Base-by-base conservation (phyloP, 2,329 filamentous ascomycete genomes). In the Aulographum hederae region DNA sequence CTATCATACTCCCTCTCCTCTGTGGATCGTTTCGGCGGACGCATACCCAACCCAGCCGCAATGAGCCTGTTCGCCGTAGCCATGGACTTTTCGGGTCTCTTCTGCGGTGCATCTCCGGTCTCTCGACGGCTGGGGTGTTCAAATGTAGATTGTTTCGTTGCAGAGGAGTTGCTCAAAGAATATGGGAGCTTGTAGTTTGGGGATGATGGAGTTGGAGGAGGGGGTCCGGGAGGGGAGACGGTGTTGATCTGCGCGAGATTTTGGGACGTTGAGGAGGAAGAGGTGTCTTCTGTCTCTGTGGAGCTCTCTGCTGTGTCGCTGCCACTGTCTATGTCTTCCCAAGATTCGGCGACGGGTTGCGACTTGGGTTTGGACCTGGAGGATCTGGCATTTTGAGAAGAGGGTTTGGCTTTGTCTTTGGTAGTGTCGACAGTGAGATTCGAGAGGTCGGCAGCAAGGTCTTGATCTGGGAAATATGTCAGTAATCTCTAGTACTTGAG, bases 21-120 rank as follows among this genome's bases (percentile, higher is more conserved):
- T 39, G 91, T 82, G 2, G 82, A 94, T 51, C 75, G 69, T 58
- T 71, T 77, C 19, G 82, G 81, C 20, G 75, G 72, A 46, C 74
- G 72, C 33, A 94, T 69, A 1, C 89, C 89, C 41, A 95, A 58
- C 1, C 80, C 84, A 3, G 78, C 79, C 1, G 82, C 84, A 50
- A 98, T 95, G 69, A 98, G 66, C 36, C 89, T 65, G 38, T 78
- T 70, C 4, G 89, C 89, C 25, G 92, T 82, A 1, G 84, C 81
- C 38, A 91, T 91, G 38, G 85, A 91, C 62, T 93, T 98, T 56
- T 93, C 85, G 0, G 84, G 86, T 25, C 79, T 60, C n/a, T n/a
- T n/a, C n/a, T 43, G 33, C 12, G 42, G n/a, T n/a, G n/a, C 37
- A 37, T 46, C 34, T 41, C 50, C 35, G 42, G 49, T 40, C 32